Base-by-base conservation (phyloP, 2,329 filamentous ascomycete species). In the Didymella glomerata region DNA sequence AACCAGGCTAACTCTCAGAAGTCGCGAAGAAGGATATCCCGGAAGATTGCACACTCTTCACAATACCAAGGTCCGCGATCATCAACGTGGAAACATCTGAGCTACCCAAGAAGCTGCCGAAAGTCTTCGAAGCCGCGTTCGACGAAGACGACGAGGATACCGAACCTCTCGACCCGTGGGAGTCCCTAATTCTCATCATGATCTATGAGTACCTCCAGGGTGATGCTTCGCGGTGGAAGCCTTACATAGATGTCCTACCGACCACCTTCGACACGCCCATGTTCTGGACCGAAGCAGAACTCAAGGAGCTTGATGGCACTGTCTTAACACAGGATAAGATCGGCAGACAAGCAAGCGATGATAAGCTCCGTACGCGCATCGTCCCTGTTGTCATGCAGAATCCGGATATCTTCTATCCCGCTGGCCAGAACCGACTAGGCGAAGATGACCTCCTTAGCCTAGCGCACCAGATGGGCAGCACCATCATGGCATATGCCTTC, bases 401-500 rank as follows among this genome's bases (percentile, higher is more conserved):
- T 20, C 20, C 59, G 0, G 7, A 42, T 0, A 16, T 64, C 0
- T 70, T 70, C 22, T 70, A 62, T 14, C 41, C 63, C 2, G 32
- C 54, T 5, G 59, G 54, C 2, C 49, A 44, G 0, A 4, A 18
- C 6, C 42, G 36, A 1, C 30, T 65, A 2, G 36, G 27, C 2
- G 57, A 68, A 14, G 41, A 62, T 1, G 63, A 68, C 1, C n/a
- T 70, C 10, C 62, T 70, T n/a, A 36, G 34, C 4, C 58, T 70
- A 27, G 68, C 68, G 27, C 68, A 70, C 25, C 59, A 54, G 1
- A 66, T 70, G 50, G 68, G 68, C 5, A 70, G 68, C 27, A 68
- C 63, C 0, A 64, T 70, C 13, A 70, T 70, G 68, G 60, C 66
- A 13, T 70, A 70, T 18, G 68, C 66, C 10, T 70, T 70, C 14